Base-by-base conservation (phyloP, 441 rosid species). In the Bocquillonia castaneifolia region DNA sequence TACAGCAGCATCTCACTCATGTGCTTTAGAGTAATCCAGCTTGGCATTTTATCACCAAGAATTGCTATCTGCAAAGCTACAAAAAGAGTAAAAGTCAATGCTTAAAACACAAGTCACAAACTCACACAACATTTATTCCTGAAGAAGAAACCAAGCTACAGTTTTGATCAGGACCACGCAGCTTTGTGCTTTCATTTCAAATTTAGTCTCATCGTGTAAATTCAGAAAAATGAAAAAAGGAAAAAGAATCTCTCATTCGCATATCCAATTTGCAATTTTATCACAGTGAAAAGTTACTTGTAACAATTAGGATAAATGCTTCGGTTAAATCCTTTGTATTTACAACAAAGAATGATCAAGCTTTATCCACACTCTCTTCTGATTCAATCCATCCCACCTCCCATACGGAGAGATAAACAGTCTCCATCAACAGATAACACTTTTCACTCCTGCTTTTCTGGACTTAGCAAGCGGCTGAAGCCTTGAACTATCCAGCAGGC, bases 161-260 rank as follows among this genome's bases (percentile, higher is more conserved):
- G 53, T 66, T 75, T 78, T 75, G 69, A 59, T 54, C 51, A 60
- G n/a, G 57, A 56, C 47, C 72, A 4, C 57, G 53, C 20, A 59
- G 23, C 69, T 76, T 73, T 80, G 71, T 60, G 57, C 70, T 71
- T 71, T 67, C 10, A 7, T 64, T 66, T 54, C 37, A 53, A 45
- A 20, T 15, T n/a, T 58, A 57, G 67, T 79, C 71, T 72, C 40
- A 25, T 65, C 50, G 22, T 45, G 70, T 65, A 72, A 58, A 55
- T 59, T 53, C 60, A 51, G 45, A 15, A 50, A 26, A 42, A 22
- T 17, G 6, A 50, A 32, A 42, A 23, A 20, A 7, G 36, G 45
- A 45, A 10, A 32, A 48, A 23, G 40, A 36, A 36, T 4, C 5
- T 36, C 9, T 64, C 45, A 70, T 61, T 47, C 42, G 54, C 26